A percentile compares a stretch with the other conserved stretches of the same genome.
phyloP scores from a whole-genome alignment of 169 alveolate species.

The Plasmodium malariae region DNA sequence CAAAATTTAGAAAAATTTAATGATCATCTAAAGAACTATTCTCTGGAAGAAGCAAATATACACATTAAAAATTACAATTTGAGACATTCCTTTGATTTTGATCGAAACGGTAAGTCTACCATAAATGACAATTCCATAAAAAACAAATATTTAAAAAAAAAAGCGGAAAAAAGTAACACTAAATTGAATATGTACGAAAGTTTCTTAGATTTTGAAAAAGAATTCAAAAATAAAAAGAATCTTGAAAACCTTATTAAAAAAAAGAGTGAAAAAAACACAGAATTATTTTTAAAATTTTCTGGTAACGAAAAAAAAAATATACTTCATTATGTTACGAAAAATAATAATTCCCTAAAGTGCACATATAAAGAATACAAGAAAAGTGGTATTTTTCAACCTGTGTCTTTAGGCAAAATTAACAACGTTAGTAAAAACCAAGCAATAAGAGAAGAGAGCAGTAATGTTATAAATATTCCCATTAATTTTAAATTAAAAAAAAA shows the following conservation, averaged over 20 bases:
- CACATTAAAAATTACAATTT: slow-evolving; percentile 5
- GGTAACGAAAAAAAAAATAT: not conserved
- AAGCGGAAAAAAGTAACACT: not conserved
- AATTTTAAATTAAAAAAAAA: slow-evolving; percentile 58
- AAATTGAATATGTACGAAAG: slow-evolving; percentile 60
- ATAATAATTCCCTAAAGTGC: not conserved
- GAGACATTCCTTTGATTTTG: slow-evolving; percentile 19
- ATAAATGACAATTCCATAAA: slow-evolving; percentile 13
- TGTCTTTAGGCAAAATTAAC: not conserved
- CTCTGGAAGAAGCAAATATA: not conserved
- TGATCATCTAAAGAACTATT: slow-evolving; percentile 6
- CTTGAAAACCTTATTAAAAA: not conserved
- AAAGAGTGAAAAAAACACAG: not conserved
- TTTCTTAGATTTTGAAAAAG: slow-evolving; percentile 32
- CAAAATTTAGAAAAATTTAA: slow-evolving; percentile 4
- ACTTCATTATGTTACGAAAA: not conserved
- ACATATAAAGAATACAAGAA: not conserved
- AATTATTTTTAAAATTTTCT: too few species aligned
- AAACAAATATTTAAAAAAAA: slow-evolving; percentile 13
- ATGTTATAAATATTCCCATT: slow-evolving; percentile 35
- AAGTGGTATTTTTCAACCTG: not conserved
- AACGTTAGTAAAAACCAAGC: not conserved
- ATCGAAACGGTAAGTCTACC: not conserved
- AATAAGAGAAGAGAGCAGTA: not conserved
- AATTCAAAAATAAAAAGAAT: slow-evolving; percentile 16